Percentiles rank a stretch among this genome's conserved stretches.
Conservation (phyloP, 2,329 filamentous ascomycete species). For the Epichloe sp. region DNA sequence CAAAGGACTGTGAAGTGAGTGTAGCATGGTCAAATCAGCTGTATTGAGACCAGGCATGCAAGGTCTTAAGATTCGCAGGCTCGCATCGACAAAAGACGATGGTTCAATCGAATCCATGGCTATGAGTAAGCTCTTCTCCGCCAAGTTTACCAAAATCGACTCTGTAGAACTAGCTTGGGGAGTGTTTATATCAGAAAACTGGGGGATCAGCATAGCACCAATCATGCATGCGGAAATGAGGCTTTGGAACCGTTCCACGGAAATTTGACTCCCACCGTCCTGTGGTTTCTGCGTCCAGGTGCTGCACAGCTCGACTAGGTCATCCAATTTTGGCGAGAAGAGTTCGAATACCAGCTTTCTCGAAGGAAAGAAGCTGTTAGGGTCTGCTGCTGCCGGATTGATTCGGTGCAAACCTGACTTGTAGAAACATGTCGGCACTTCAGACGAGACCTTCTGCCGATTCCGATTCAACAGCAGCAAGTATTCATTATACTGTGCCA, state of each 20-base stretch:
- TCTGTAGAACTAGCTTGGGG: conserved; percentile 37
- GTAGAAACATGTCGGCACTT: neutral
- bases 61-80: conserved; percentile 30
- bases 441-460: conserved; percentile 5
- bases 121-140: conserved; percentile 27
- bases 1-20: conserved; percentile 26
- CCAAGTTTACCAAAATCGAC: conserved; percentile 25
- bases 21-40: conserved; percentile 23
- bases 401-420: conserved; percentile 3
- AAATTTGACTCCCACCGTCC: conserved; percentile 36
- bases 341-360: conserved; percentile 41
- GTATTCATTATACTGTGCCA: conserved; percentile 36
- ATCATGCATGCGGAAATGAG: conserved; percentile 35
- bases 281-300: conserved; percentile 32
- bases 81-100: conserved; percentile 30
- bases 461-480: conserved; percentile 38
- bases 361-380: conserved; percentile 24
- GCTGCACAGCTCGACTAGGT: conserved; percentile 31
- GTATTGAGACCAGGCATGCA: conserved; percentile 33
- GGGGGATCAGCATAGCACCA: conserved; percentile 32
- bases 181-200: conserved; percentile 33
- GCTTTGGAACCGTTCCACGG: conserved; percentile 39
- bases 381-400: conserved; percentile 15
- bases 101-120: conserved; percentile 32
- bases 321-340: conserved; percentile 37